These are phyloP conservation scores for Pichia sp. DNA, from an alignment of 1,139 yeast genomes.

Conservation along the genomic window DNA sequence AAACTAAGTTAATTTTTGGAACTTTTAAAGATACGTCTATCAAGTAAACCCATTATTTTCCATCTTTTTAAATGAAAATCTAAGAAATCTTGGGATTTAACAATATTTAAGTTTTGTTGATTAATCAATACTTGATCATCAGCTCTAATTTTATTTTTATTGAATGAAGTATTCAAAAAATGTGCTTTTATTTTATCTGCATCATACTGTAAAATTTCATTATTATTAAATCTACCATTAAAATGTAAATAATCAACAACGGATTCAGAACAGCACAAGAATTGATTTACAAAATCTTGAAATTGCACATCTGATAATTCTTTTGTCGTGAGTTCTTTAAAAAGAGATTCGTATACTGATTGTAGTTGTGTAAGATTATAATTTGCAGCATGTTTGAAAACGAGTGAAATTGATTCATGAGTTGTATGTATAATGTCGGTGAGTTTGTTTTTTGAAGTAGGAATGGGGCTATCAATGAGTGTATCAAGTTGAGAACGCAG, in stretches of 20 bases:
- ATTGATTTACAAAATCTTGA: not conserved
- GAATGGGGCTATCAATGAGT: not conserved
- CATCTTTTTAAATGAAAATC: constrained; percentile 22
- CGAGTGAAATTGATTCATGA: too few relatives aligned
- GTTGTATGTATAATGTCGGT: too few relatives aligned
- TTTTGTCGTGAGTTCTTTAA: not conserved
- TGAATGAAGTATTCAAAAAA: constrained; percentile 1
- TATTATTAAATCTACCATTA: constrained; percentile 15
- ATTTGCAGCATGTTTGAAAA: too few relatives aligned
- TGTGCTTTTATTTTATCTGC: constrained; percentile 4
- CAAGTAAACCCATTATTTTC: constrained; percentile 20
- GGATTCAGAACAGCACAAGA: constrained; percentile 14
- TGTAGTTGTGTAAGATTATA: too few relatives aligned
- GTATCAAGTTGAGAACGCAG: constrained; percentile 2
- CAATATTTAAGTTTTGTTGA: constrained; percentile 14
- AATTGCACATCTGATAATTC: not conserved
- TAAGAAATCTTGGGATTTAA: constrained; percentile 19
- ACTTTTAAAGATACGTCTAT: constrained; percentile 20
- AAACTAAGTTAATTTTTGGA: not conserved
- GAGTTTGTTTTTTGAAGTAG: too few relatives aligned
- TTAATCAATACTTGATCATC: not conserved
- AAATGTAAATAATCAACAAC: constrained; percentile 18
- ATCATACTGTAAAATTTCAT: constrained; percentile 12
- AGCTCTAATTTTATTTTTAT: not conserved
- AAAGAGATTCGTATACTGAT: too few relatives aligned